Evolutionary conservation across 2,329 filamentous ascomycete genomes (phyloP).

Genomic region (Xylaria polymorpha): DNA sequence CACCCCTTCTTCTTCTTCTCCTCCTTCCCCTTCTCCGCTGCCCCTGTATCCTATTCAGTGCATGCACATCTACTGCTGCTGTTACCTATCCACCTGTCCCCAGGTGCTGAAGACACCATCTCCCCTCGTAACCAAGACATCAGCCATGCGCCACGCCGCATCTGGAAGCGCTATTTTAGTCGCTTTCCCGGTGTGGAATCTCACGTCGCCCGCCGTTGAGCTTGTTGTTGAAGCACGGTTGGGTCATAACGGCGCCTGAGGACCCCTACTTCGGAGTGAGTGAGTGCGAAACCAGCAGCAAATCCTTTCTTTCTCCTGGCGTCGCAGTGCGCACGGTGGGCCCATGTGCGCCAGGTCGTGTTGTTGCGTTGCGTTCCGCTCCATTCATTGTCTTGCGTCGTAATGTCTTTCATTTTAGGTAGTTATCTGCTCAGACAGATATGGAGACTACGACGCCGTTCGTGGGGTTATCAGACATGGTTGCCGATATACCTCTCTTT

Average conservation of each 20-base stretch:
- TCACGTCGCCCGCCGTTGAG: constrained; percentile 28
- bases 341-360: neutral
- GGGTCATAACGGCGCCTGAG: constrained; percentile 35
- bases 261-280: constrained; percentile 4
- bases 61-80: neutral
- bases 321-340: constrained; percentile 22
- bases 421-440: neutral
- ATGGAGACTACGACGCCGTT: neutral
- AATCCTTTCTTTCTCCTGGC: constrained; percentile 13
- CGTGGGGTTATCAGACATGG: constrained; percentile 6
- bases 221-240: constrained; percentile 16
- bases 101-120: neutral
- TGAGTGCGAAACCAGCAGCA: constrained; percentile 8
- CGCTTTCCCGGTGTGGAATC: constrained; percentile 28
- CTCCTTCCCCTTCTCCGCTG: neutral
- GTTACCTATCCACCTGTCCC: neutral
- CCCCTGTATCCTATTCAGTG: neutral
- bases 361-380: constrained; percentile 8
- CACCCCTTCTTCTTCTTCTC: neutral
- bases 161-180: constrained; percentile 28
- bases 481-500: neutral
- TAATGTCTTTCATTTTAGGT: neutral
- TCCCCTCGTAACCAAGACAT: constrained; percentile 28
- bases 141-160: constrained; percentile 32
- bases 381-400: too few relatives aligned